Evolutionary conservation across 768 basidiomycete species (phyloP).

Genomic region (Rhodotorula paludigena): DNA sequence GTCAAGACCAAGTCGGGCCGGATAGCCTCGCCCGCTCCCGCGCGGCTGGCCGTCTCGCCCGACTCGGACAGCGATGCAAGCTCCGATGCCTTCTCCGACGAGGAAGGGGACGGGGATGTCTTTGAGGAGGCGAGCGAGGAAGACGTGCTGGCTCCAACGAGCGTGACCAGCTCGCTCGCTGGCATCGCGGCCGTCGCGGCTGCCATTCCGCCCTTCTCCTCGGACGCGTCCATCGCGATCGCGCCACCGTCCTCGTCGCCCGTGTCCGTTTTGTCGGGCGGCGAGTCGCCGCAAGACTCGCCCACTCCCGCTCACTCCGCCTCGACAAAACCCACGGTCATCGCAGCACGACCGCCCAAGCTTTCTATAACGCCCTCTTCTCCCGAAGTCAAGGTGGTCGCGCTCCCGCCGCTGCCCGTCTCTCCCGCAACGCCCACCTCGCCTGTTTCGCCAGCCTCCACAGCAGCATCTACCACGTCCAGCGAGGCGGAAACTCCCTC

Average conservation of each 20-base stretch:
- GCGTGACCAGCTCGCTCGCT: not conserved
- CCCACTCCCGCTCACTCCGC: not conserved
- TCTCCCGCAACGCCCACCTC: not conserved
- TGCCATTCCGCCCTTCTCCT: not conserved
- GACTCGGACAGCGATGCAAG: not conserved
- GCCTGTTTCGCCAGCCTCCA: not conserved
- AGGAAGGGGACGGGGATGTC: not conserved
- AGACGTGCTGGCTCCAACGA: not conserved
- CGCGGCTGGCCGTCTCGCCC: not conserved
- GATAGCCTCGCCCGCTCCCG: not conserved
- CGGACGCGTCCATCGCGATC: not conserved
- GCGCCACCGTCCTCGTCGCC: not conserved
- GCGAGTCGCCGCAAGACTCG: slow-evolving; percentile 5
- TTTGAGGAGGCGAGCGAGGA: not conserved
- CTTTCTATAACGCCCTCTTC: not conserved
- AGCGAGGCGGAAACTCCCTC: not conserved
- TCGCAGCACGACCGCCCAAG: not conserved
- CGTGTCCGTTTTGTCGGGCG: not conserved
- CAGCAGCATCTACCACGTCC: not conserved
- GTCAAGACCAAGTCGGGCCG: slow-evolving; percentile 1
- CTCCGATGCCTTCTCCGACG: not conserved
- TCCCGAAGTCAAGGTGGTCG: too few species aligned
- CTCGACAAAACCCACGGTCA: too few species aligned
- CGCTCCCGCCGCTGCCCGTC: too few species aligned
- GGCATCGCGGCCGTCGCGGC: not conserved